phyloP scores from a whole-genome alignment of 768 basidiomycete species.

The Lactifluus subvellereus region DNA sequence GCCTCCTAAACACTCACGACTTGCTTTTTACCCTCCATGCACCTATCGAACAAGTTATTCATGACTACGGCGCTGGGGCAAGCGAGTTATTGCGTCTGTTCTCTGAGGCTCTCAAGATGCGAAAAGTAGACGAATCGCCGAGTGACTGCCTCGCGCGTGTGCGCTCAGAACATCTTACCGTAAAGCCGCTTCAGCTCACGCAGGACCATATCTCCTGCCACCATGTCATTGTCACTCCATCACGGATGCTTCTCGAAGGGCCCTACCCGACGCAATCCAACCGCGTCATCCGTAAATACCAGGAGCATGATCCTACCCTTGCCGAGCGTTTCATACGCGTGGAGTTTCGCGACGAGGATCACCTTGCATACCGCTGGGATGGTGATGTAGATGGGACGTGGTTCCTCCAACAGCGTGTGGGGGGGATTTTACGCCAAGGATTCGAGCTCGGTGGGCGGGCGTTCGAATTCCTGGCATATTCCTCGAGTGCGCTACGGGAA shows the following conservation, averaged over 20 bases:
- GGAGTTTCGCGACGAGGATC: constrained; percentile 56
- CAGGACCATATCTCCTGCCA: neutral
- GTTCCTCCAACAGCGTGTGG: constrained; percentile 38
- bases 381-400: constrained; percentile 51
- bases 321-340: constrained; percentile 73
- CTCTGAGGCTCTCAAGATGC: neutral
- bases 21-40: constrained; percentile 40
- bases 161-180: neutral
- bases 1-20: constrained; percentile 54
- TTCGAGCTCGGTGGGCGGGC: constrained; percentile 61
- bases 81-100: constrained; percentile 33
- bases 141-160: neutral
- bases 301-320: constrained; percentile 32
- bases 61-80: constrained; percentile 30
- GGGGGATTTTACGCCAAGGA: constrained; percentile 47
- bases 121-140: neutral
- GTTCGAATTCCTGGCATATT: constrained; percentile 84
- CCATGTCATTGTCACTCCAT: neutral
- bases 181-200: neutral
- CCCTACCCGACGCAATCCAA: constrained; percentile 73
- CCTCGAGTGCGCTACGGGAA: constrained; percentile 65
- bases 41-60: constrained; percentile 39
- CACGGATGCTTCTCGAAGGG: constrained; percentile 32
- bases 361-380: constrained; percentile 47
- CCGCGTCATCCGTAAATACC: constrained; percentile 65